phyloP scores from a whole-genome alignment of 352 stramenopile genomes.

The Pythium sukuiense region DNA sequence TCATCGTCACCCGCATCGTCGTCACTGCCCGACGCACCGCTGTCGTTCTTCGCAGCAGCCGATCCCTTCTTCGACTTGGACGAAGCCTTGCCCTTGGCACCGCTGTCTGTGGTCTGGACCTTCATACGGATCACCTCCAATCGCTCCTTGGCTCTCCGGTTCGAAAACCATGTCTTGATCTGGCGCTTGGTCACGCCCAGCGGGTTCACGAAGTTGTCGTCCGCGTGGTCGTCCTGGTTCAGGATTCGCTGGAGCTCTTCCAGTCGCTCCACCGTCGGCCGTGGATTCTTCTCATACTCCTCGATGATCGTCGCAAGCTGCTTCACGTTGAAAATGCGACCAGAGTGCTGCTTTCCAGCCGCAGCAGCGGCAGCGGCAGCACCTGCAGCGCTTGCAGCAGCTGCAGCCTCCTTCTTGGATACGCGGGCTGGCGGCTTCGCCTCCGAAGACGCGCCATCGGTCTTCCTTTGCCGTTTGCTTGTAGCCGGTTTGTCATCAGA shows the following conservation, averaged over 20 bases:
- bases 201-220: slow-evolving; percentile 48
- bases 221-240: slow-evolving; percentile 69
- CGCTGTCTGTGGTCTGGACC: slow-evolving; percentile 38
- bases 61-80: slow-evolving; percentile 29
- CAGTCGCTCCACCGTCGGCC: slow-evolving; percentile 56
- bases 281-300: slow-evolving; percentile 83
- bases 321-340: slow-evolving; percentile 85
- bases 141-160: slow-evolving; percentile 77
- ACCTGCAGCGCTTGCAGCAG: neutral
- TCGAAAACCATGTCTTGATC: slow-evolving; percentile 86
- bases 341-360: slow-evolving; percentile 35
- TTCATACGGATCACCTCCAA: slow-evolving; percentile 83
- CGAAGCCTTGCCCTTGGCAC: slow-evolving; percentile 18
- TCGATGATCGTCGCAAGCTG: slow-evolving; percentile 84
- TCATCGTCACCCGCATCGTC: slow-evolving; percentile 39
- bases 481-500: slow-evolving; percentile 20
- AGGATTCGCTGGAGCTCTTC: slow-evolving; percentile 71
- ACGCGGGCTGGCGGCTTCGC: slow-evolving; percentile 25
- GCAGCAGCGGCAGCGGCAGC: neutral
- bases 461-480: slow-evolving; percentile 33
- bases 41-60: neutral
- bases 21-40: slow-evolving; percentile 1
- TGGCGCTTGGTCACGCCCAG: slow-evolving; percentile 71
- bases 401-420: slow-evolving; percentile 33
- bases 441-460: slow-evolving; percentile 2